A percentile compares a stretch with the other conserved stretches of the same genome.
phyloP scores from a whole-genome alignment of 169 alveolate species.

The Plasmodium gonderi region DNA sequence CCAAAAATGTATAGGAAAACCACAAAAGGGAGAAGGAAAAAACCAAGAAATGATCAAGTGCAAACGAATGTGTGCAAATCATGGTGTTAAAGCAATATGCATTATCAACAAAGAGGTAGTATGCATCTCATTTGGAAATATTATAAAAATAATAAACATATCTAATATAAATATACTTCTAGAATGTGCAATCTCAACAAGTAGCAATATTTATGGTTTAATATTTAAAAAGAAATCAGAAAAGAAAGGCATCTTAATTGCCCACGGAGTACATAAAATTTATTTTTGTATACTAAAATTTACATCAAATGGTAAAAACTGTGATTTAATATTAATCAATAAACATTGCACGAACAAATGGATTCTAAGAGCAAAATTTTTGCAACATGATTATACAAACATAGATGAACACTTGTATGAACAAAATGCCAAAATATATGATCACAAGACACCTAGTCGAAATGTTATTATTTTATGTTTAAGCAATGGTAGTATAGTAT shows the following conservation, averaged over 20 bases:
- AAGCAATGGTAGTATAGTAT: conserved; percentile 55
- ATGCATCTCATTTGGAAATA: conserved; percentile 59
- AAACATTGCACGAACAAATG: conserved; percentile 61
- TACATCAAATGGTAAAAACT: neutral
- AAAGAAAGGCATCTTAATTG: conserved; percentile 28
- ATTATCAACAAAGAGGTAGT: neutral
- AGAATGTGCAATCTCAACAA: conserved; percentile 36
- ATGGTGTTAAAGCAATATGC: conserved; percentile 50
- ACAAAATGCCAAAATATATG: neutral
- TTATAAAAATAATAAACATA: conserved; percentile 53
- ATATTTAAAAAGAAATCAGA: neutral
- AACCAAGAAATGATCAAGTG: neutral
- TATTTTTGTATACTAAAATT: conserved; percentile 11
- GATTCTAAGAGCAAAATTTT: conserved; percentile 24
- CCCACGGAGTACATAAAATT: conserved; percentile 72
- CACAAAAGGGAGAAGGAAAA: neutral
- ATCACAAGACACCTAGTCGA: neutral
- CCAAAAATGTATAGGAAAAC: neutral
- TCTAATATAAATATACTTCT: conserved; percentile 15
- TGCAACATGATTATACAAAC: neutral
- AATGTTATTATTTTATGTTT: conserved; percentile 10
- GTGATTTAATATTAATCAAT: neutral
- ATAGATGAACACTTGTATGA: neutral
- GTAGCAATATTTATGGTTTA: conserved; percentile 66
- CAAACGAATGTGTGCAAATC: conserved; percentile 51